phyloP scores from a whole-genome alignment of 768 basidiomycete genomes.

The Tricholoma hemisulphureum region DNA sequence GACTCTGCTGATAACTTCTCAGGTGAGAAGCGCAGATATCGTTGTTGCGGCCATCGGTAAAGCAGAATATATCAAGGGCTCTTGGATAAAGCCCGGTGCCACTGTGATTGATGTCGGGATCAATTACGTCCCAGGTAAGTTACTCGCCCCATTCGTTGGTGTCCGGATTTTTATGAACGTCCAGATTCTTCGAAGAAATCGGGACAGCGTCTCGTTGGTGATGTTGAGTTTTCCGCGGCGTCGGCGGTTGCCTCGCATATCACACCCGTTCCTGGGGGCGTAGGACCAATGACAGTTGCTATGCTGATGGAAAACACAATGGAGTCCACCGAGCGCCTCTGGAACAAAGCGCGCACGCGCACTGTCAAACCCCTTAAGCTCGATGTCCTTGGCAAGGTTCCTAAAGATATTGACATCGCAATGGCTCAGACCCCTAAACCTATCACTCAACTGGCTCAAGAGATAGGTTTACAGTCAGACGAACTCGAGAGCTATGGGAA shows the following conservation, averaged over 20 bases:
- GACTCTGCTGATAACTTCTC: conserved; percentile 3
- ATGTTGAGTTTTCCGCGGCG: conserved; percentile 87
- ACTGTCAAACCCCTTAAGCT: conserved; percentile 80
- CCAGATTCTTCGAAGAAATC: conserved; percentile 88
- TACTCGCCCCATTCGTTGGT: conserved; percentile 9
- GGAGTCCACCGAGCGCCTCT: conserved; percentile 77
- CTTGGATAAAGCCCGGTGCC: conserved; percentile 94
- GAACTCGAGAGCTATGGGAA: conserved; percentile 94
- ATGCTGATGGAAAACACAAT: conserved; percentile 96
- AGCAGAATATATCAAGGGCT: conserved; percentile 85
- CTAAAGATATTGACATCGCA: conserved; percentile 95
- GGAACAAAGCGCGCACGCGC: conserved; percentile 63
- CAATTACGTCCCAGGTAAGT: conserved; percentile 84
- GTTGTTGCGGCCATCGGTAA: conserved; percentile 96
- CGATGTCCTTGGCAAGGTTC: conserved; percentile 80
- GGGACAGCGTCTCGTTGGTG: conserved; percentile 93
- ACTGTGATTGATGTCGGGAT: conserved; percentile 98
- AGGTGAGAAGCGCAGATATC: conserved; percentile 88
- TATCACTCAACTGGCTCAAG: conserved; percentile 75
- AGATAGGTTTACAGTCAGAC: conserved; percentile 81
- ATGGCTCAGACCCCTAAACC: conserved; percentile 93
- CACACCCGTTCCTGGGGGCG: conserved; percentile 97
- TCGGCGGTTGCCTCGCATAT: conserved; percentile 79
- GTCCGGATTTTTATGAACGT: conserved; percentile 1
- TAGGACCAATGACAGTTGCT: conserved; percentile 99